Evolutionary conservation across 164 flowering plant species (phyloP), one percentile per base, ranked within the genome.

Genomic region (Pachysandra terminalis): DNA sequence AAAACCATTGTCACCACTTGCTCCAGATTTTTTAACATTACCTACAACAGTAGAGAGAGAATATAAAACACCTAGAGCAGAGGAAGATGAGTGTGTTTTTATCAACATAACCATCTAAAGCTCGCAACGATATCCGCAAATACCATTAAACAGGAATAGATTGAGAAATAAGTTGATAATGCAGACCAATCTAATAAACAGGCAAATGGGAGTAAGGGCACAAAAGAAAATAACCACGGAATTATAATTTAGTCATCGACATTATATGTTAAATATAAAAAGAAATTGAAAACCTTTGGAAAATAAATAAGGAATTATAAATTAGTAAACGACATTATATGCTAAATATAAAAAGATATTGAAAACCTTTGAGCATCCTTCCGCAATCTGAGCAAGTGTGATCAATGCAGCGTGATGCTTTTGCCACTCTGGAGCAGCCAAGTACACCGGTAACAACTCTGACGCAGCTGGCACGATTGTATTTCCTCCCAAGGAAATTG

Each of bases 391-490:
- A 51, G 80, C 74, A n/a, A 77, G 62, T 1, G 75, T 54, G 53
- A 74, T 71, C 60, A 74, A 65, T 8, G 77, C 75, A 0, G 80
- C 80, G 61, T 77, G 80, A 45, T 61, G 77, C 61, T 77, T 77
- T 56, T 71, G 68, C 80, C 80, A 77, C 37, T 77, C 75, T 3
- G 77, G 71, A 56, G 77, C 80, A 59, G 74, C 74, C 64, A 77
- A 56, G 28, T 58, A 77, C 4, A 65, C 71, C 3, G 74, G 74
- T 51, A 77, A 65, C 22, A 68, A 19, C 56, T 67, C 74, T 2
- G 74, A 73, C 4, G 74, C 77, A 48, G 73, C 74, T 17, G 80
- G 77, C n/a, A 73, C 74, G 17, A 77, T 71, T 1, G 74, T 74
- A 64, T 77, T 77, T 21, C 80, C 80, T 41, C 80, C 80, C 67